Conservation (phyloP, 768 basidiomycete genomes). For the Chiua virens region DNA sequence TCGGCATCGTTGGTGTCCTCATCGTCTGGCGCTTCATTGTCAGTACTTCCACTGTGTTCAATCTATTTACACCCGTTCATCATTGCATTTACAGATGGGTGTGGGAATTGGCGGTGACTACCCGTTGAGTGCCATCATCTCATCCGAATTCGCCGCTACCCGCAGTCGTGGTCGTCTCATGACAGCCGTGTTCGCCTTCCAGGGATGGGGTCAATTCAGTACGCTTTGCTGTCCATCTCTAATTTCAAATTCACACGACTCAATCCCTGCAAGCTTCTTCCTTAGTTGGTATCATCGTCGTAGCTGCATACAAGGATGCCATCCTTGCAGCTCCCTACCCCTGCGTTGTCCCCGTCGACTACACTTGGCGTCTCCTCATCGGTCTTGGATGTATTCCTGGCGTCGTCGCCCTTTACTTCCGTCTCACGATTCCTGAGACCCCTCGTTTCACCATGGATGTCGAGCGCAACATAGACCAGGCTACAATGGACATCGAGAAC, state of each 20-base stretch:
- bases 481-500: slow-evolving; percentile 67
- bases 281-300: slow-evolving; percentile 62
- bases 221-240: slow-evolving; percentile 18
- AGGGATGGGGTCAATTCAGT: slow-evolving; percentile 88
- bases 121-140: slow-evolving; percentile 81
- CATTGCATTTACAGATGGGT: slow-evolving; percentile 49
- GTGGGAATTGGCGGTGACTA: slow-evolving; percentile 90
- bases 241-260: background rate
- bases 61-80: background rate
- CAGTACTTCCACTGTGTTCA: slow-evolving; percentile 13
- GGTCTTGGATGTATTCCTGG: slow-evolving; percentile 86
- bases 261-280: slow-evolving; percentile 49
- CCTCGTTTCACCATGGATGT: slow-evolving; percentile 93
- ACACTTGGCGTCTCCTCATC: slow-evolving; percentile 84
- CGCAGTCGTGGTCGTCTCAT: slow-evolving; percentile 81
- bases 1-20: slow-evolving; percentile 72
- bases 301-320: slow-evolving; percentile 64
- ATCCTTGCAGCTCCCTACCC: slow-evolving; percentile 46
- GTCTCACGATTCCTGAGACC: slow-evolving; percentile 89
- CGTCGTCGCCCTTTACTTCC: slow-evolving; percentile 83
- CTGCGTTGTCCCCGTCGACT: slow-evolving; percentile 57
- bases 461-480: slow-evolving; percentile 77
- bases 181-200: slow-evolving; percentile 83
- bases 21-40: slow-evolving; percentile 83
- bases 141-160: slow-evolving; percentile 84